These are phyloP conservation scores for Saccharomycopsis olivae DNA, from an alignment of 805 yeast species.

Conservation along the genomic window DNA sequence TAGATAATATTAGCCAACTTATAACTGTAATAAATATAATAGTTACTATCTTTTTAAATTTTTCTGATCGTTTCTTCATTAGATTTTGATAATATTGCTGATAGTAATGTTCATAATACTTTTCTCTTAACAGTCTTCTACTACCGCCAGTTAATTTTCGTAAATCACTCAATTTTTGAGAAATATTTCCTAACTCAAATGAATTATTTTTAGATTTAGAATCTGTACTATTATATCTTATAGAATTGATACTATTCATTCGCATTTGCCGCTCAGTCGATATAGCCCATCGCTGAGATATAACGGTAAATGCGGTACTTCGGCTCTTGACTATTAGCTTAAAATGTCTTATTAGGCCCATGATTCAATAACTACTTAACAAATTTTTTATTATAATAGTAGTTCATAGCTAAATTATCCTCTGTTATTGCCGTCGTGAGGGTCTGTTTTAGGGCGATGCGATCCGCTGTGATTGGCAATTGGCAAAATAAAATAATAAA, in stretches of 20 bases:
- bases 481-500: no score
- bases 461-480: no score
- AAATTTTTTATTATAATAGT: no score
- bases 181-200: neutral
- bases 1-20: conserved; percentile 3
- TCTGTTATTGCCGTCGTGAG: no score
- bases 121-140: neutral
- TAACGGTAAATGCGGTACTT: no score
- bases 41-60: neutral
- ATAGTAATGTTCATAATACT: conserved; percentile 2
- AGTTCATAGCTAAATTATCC: no score
- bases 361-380: no score
- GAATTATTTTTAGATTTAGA: neutral
- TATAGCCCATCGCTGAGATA: no score
- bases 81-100: conserved; percentile 1
- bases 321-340: no score
- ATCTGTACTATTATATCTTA: neutral
- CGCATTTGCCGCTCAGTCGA: no score
- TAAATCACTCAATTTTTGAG: neutral
- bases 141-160: neutral
- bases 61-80: neutral
- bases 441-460: no score
- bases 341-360: no score
- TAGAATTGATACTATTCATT: neutral
- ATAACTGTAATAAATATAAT: neutral